Evolutionary conservation across 2,329 filamentous ascomycete species (phyloP), one percentile per base, ranked within the genome.

Genomic region (Mycosphaerella sp.): DNA sequence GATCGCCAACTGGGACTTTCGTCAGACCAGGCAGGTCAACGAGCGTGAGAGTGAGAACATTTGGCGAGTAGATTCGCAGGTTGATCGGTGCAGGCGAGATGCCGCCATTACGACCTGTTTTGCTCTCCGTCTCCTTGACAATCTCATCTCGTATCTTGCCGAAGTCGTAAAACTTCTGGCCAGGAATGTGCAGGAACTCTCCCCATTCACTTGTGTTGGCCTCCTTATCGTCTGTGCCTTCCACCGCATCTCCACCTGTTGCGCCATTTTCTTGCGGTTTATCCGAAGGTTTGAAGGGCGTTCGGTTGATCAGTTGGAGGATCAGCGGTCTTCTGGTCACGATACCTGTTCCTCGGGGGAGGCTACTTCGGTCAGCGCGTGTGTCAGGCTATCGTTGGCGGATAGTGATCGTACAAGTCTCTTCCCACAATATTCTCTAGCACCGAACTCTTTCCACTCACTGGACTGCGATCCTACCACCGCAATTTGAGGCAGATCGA

Each of bases 101-200:
- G 73, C 92, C 93, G 48, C 87, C 88, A 78, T 98, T 98, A 71
- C 85, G 85, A 62, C 93, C 93, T 63, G 95, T 95, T 78, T 98
- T 97, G 64, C 87, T 85, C 69, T 96, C 91, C 42, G 93, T 98
- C 77, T 98, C 93, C 67, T 89, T 85, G 63, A 92, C 87, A 70
- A 98, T 98, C 77, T 98, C 93, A 55, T 97, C 93, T 66, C 93
- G 84, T 67, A 98, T 95, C 79, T 96, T 95, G 78, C 90, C 88
- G 78, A 98, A 98, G 76, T 98, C 93, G 75, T 84, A 84, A 78
- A 95, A 97, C 75, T 97, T 97, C 75, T 97, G 89, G 65, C 91
- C 93, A 17, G 93, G 92, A 61, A 98, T 88, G 73, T 98, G 93
- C 60, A 98, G 79, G 74, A 98, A 98, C 78, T 98, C 93, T 78